Evolutionary conservation across 257 asterid genomes (phyloP), one percentile per base, ranked within the genome.

Genomic region (Primulina eburnea): DNA sequence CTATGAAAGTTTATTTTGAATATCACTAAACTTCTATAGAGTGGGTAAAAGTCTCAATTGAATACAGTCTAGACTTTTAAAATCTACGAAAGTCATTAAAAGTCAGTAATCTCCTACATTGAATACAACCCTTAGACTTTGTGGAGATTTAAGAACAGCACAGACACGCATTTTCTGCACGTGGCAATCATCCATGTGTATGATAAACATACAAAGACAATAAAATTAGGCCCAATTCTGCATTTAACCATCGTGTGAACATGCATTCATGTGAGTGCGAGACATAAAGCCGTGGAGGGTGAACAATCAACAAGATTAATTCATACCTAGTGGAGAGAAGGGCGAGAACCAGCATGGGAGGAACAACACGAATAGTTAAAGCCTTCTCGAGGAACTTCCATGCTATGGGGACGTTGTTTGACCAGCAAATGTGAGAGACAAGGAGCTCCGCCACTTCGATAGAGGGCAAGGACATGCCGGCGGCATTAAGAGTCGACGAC

Each of bases 381-480:
- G 96, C 97, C 82, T 89, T 89, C 66, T 94, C 99, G 18, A 94
- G 96, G 73, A 84, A 85, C 74, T 94, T 94, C 99, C 97, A 94
- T 12, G 92, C 92, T 65, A 80, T 71, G 32, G 97, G 92, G 57
- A 74, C 75, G 67, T 94, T 89, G 74, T 86, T 89, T 26, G 81
- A 78, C 97, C 95, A 91, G 81, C 99, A 94, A 70, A 94, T 85
- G 79, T 91, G 91, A 43, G 88, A 80, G 69, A 91, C 95, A 21
- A 94, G 87, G 40, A 91, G 66, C 69, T 82, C 76, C 11, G 99
- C 96, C 34, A 88, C 82, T 77, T 86, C 95, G 5, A 71, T 77
- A 62, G 99, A 88, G 24, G 99, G 99, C 84, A 84, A 71, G 69
- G 95, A 76, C 24, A 82, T 72, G 30, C 91, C 93, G 64, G 83